These are phyloP conservation scores for Zygosaccharomyces siamensis DNA, from an alignment of 805 yeast species.

Conservation along the genomic window DNA sequence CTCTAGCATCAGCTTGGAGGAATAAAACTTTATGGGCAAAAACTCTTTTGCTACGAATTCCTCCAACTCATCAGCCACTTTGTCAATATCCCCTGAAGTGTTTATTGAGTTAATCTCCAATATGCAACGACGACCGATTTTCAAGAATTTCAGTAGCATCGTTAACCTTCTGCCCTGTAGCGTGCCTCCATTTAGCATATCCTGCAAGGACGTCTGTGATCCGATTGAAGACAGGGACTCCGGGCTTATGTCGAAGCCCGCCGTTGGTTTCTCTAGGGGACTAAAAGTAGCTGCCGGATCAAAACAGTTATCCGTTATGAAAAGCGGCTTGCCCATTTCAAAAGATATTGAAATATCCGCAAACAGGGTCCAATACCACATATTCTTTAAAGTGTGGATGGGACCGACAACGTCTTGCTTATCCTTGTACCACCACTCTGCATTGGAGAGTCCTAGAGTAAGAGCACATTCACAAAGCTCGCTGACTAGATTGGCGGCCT, in stretches of 20 bases:
- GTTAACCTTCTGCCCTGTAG: slow-evolving; percentile 8
- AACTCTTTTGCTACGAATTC: slow-evolving; percentile 16
- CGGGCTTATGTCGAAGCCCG: not conserved
- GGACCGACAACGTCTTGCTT: slow-evolving; percentile 16
- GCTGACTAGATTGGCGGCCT: slow-evolving; percentile 19
- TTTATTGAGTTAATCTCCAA: slow-evolving; percentile 13
- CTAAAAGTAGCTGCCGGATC: slow-evolving; percentile 7
- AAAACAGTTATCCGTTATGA: slow-evolving; percentile 18
- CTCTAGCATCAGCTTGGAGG: slow-evolving; percentile 11
- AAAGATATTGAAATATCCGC: slow-evolving; percentile 27
- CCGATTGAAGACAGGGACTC: not conserved
- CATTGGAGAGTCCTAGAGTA: slow-evolving; percentile 24
- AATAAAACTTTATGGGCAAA: slow-evolving; percentile 18
- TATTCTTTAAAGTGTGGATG: slow-evolving; percentile 13
- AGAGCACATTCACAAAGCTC: slow-evolving; percentile 20
- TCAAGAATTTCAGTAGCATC: slow-evolving; percentile 14
- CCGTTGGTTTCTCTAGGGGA: not conserved
- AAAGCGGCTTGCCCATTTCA: slow-evolving; percentile 29
- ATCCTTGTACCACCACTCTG: slow-evolving; percentile 20
- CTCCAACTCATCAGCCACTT: slow-evolving; percentile 11
- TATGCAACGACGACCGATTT: slow-evolving; percentile 14
- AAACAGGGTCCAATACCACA: slow-evolving; percentile 26
- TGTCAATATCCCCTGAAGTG: slow-evolving; percentile 8
- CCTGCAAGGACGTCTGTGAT: not conserved
- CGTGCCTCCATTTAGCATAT: not conserved